These are phyloP conservation scores for Yamadazyma atmosphaerica DNA, from an alignment of 1,139 yeast genomes.

Conservation along the genomic window DNA sequence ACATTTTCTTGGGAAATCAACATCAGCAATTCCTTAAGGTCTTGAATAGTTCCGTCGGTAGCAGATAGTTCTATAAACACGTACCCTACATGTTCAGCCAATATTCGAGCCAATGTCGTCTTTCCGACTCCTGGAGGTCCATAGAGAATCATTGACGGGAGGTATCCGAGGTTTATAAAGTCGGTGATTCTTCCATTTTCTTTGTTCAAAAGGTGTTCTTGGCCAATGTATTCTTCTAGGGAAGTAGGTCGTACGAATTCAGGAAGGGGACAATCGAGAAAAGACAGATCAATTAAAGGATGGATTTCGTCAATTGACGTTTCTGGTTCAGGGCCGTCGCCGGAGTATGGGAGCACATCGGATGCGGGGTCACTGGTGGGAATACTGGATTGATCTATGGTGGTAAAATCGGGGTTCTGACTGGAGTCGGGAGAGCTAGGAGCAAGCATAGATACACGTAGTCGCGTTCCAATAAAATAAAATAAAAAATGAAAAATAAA, in stretches of 20 bases:
- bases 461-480: too few species aligned
- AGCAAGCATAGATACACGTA: too few species aligned
- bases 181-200: conserved; percentile 30
- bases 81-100: conserved; percentile 35
- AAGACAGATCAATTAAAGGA: too few species aligned
- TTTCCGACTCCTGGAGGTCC: conserved; percentile 53
- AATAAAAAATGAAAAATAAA: too few species aligned
- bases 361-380: too few species aligned
- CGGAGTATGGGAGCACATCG: too few species aligned
- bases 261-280: conserved; percentile 8
- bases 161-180: conserved; percentile 36
- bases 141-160: conserved; percentile 44
- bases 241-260: conserved; percentile 23
- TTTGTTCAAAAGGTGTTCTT: conserved; percentile 30
- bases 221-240: conserved; percentile 37
- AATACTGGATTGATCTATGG: too few species aligned
- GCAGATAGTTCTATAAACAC: conserved; percentile 44
- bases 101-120: conserved; percentile 41
- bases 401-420: too few species aligned
- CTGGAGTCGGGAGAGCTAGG: too few species aligned
- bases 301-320: too few species aligned
- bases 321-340: too few species aligned
- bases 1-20: conserved; percentile 25
- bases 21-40: conserved; percentile 27
- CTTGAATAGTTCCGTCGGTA: conserved; percentile 34